Base-by-base conservation (phyloP, 345 rosid genomes). In the Populus pruinosa region DNA sequence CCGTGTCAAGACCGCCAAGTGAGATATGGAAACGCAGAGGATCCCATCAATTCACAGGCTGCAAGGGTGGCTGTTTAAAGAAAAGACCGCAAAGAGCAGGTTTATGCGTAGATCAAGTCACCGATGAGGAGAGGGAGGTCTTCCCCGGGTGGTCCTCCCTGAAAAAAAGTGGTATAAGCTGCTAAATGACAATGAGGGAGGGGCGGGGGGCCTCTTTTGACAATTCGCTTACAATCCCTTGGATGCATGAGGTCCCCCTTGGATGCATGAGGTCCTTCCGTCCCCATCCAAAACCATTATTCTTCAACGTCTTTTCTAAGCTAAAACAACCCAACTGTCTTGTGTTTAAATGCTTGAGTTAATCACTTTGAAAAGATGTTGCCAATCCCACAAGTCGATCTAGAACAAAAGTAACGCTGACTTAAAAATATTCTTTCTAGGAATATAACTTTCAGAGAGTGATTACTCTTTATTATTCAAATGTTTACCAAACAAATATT, bases 221-320 rank as follows among this genome's bases (percentile, higher is more conserved):
- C 36, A 33, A 33, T 4, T 33, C 36, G 5, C 36, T 55, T 69
- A 67, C 70, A 53, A 68, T 55, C 70, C 75, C 69, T 21, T 10
- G 21, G 44, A 10, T 27, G 47, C 36, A 33, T 33, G 65, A 61
- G 27, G 16, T 65, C 53, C 21, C 70, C 75, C 69, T 21, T 10
- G 21, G 44, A 10, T 27, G 47, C 36, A 33, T 33, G 65, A 61
- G 27, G 16, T 65, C 53, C 21, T 29, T 5, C 31, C 47, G 72
- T 13, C 69, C 65, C 78, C 21, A 3, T 49, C 71, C 38, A 12
- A 69, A 23, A 68, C 56, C 55, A 5, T 71, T 75, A 5, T 71
- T 75, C 71, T 76, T 72, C 76, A 74, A 70, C 79, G 55, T 49
- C 35, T 75, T 65, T 70, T 36, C 76, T 18, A 71, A 71, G 41